Conservation (phyloP, 2,329 filamentous ascomycete genomes). For the Alternaria brassicicola region DNA sequence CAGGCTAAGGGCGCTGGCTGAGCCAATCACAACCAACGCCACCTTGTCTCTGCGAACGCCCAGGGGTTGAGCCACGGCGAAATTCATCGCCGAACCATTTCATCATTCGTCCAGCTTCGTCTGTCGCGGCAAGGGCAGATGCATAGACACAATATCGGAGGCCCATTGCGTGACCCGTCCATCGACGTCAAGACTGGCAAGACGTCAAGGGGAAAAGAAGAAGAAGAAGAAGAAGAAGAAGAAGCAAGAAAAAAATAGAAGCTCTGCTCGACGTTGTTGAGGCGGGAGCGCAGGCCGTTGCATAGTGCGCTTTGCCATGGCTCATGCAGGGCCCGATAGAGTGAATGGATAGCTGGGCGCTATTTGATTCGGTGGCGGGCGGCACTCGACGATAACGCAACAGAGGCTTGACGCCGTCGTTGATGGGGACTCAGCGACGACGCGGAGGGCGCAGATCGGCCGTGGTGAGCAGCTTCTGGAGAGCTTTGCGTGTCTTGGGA, state of each 20-base stretch:
- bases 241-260: conserved; percentile 2
- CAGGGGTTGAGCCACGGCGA: conserved; percentile 13
- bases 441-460: background rate
- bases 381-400: conserved; percentile 13
- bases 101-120: background rate
- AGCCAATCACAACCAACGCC: conserved; percentile 4
- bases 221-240: conserved; percentile 1
- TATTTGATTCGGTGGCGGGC: conserved; percentile 22
- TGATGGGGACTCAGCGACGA: background rate
- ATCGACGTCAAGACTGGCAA: background rate
- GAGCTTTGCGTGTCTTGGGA: conserved; percentile 2
- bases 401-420: background rate
- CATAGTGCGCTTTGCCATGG: conserved; percentile 20
- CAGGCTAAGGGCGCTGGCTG: background rate
- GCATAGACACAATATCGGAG: background rate
- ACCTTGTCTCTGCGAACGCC: conserved; percentile 7
- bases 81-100: background rate
- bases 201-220: conserved; percentile 5
- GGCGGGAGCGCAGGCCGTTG: conserved; percentile 14
- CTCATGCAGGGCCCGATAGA: conserved; percentile 23
- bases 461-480: background rate
- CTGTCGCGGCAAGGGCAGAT: background rate
- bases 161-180: background rate
- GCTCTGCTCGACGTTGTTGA: conserved; percentile 10
- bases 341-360: conserved; percentile 24